Evolutionary conservation across 768 basidiomycete species (phyloP).

Genomic region (Floccularia luteovirens): DNA sequence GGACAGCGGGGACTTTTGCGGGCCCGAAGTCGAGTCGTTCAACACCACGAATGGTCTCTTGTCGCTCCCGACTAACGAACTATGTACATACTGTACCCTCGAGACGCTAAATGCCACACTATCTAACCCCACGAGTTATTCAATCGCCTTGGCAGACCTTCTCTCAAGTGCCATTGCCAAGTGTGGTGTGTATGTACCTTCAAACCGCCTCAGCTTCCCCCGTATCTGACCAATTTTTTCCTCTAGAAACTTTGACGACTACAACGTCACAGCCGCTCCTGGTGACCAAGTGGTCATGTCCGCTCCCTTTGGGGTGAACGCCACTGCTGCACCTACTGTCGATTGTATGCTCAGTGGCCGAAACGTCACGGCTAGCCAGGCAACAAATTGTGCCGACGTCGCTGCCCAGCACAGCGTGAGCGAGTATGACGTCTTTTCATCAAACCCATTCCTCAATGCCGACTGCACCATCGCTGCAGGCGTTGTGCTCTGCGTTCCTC

Average conservation of each 20-base stretch:
- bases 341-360: slow-evolving; percentile 12
- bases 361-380: slow-evolving; percentile 11
- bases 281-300: neutral
- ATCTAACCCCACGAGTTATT: slow-evolving; percentile 11
- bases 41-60: slow-evolving; percentile 12
- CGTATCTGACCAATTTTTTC: neutral
- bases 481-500: slow-evolving; percentile 9
- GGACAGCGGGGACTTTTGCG: slow-evolving; percentile 10
- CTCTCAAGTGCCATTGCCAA: slow-evolving; percentile 9
- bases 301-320: neutral
- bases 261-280: neutral
- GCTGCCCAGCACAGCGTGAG: slow-evolving; percentile 8
- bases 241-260: neutral
- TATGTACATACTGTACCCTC: slow-evolving; percentile 16
- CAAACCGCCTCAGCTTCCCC: slow-evolving; percentile 1
- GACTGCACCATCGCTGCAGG: slow-evolving; percentile 8
- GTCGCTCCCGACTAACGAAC: slow-evolving; percentile 10
- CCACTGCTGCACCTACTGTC: slow-evolving; percentile 4
- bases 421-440: slow-evolving; percentile 5
- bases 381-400: slow-evolving; percentile 9
- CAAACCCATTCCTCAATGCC: slow-evolving; percentile 9
- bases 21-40: slow-evolving; percentile 7
- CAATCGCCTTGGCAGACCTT: slow-evolving; percentile 6
- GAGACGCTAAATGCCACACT: slow-evolving; percentile 14
- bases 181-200: slow-evolving; percentile 10